Base-by-base conservation (phyloP, 2,329 filamentous ascomycete species). In the Elsinoe arachidis region DNA sequence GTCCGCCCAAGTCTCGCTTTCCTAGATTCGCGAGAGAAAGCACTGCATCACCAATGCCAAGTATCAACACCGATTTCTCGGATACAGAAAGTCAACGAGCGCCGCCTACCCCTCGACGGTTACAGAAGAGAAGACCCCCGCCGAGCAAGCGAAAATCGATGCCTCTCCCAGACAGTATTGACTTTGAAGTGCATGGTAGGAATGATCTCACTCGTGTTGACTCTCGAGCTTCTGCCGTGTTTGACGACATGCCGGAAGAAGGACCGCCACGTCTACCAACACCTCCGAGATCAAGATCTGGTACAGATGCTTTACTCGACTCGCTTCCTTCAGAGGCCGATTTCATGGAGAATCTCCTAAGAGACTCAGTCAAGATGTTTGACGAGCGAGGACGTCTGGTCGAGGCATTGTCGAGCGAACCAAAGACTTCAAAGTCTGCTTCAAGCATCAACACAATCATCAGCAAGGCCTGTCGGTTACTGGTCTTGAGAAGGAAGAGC, bases 341-440 rank as follows among this genome's bases (percentile, higher is more conserved):
- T 2, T 77, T 77, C 46, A 70, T 74, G 54, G 72, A 68, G 44
- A 65, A 68, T 21, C 70, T 75, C 0, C 74, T 75, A 46, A 69
- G 71, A 6, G 74, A 76, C 57, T 69, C 73, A 1, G 73, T 72
- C 5, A 71, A 75, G 7, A 62, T 77, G 3, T 76, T 74, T 60
- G 73, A 76, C 55, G 69, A 75, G 3, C 71, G 70, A 10, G 72
- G 69, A 10, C 68, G 56, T 12, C 59, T 70, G 1, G 70, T 76
- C 14, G 73, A 78, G 59, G 49, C 49, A 5, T 34, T 53, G 3
- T 53, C 49, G 5, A 23, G 3, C 17, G 49, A 53, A 19, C 49
- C 49, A 10, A 53, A 11, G 2, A 39, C 12, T 12, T 35, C 14
- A 15, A 53, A 26, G 10, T 35, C 26, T 7, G 11, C 49, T 14